phyloP scores from a whole-genome alignment of 495 filamentous ascomycete species.

The Entonaema liquescens region DNA sequence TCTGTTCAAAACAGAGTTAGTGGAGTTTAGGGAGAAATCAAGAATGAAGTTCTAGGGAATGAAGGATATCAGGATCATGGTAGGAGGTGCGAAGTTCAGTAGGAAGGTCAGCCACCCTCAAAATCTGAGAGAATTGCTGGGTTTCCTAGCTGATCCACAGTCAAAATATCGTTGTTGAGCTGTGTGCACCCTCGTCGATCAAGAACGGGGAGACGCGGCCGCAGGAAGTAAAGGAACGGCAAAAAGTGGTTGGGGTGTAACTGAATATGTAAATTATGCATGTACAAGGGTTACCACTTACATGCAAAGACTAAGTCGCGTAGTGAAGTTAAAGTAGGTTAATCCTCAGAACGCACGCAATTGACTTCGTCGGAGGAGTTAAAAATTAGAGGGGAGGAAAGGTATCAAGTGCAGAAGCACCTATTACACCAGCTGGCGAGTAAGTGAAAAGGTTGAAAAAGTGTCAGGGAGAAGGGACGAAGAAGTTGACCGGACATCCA shows the following conservation, averaged over 20 bases:
- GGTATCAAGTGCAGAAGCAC: conserved; percentile 8
- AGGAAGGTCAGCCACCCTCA: background rate
- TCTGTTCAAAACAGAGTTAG: conserved; percentile 10
- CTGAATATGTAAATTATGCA: conserved; percentile 24
- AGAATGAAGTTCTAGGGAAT: background rate
- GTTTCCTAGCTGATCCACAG: conserved; percentile 32
- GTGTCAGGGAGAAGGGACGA: background rate
- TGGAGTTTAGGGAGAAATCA: background rate
- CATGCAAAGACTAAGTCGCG: conserved; percentile 6
- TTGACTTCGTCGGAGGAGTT: conserved; percentile 4
- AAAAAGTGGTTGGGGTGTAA: background rate
- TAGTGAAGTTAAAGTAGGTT: conserved; percentile 9
- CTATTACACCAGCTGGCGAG: conserved; percentile 7
- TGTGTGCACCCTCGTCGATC: conserved; percentile 19
- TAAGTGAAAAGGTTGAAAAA: conserved; percentile 2
- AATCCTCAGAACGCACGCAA: conserved; percentile 10
- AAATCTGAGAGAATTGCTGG: conserved; percentile 21
- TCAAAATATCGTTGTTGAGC: conserved; percentile 35
- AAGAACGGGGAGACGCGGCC: conserved; percentile 22
- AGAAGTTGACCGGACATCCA: conserved; percentile 26
- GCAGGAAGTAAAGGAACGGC: background rate
- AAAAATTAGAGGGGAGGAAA: background rate
- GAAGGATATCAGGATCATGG: conserved; percentile 18
- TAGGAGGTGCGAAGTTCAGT: conserved; percentile 22
- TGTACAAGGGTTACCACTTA: conserved; percentile 20